Evolutionary conservation across 2,329 filamentous ascomycete genomes (phyloP).

Genomic region (Lachnellula suecica): DNA sequence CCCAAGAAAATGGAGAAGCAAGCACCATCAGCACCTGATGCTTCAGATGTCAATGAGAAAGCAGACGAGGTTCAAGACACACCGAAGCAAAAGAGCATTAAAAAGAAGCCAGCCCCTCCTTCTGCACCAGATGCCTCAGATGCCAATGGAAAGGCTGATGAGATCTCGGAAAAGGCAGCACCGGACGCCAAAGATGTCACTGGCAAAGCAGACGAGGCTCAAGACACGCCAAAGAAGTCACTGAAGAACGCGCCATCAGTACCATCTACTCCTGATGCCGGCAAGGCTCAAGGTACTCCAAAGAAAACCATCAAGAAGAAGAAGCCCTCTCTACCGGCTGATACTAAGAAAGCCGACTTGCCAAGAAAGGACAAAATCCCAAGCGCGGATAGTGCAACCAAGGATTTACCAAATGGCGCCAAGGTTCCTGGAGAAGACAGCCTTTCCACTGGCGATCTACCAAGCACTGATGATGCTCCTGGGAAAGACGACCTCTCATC

Average conservation of each 20-base stretch:
- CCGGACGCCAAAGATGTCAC: background rate
- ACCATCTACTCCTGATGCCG: background rate
- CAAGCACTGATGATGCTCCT: background rate
- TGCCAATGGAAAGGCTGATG: background rate
- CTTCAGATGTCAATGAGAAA: background rate
- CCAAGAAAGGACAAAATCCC: background rate
- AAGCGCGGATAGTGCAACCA: background rate
- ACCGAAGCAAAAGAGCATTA: background rate
- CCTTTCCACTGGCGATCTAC: background rate
- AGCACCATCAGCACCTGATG: background rate
- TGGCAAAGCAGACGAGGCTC: background rate
- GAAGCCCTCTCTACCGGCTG: background rate
- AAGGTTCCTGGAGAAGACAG: background rate
- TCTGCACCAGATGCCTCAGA: background rate
- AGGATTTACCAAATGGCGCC: background rate
- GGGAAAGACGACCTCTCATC: background rate
- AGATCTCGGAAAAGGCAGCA: background rate
- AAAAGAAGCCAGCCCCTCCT: background rate
- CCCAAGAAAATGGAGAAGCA: conserved; percentile 10
- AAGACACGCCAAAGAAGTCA: background rate
- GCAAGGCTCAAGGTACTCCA: conserved; percentile 1
- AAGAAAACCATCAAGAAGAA: background rate
- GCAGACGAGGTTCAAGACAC: background rate
- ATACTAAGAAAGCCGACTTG: background rate
- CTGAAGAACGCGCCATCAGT: conserved; percentile 1